Base-by-base conservation (phyloP, 2,329 filamentous ascomycete genomes). In the Colletotrichum sp. region DNA sequence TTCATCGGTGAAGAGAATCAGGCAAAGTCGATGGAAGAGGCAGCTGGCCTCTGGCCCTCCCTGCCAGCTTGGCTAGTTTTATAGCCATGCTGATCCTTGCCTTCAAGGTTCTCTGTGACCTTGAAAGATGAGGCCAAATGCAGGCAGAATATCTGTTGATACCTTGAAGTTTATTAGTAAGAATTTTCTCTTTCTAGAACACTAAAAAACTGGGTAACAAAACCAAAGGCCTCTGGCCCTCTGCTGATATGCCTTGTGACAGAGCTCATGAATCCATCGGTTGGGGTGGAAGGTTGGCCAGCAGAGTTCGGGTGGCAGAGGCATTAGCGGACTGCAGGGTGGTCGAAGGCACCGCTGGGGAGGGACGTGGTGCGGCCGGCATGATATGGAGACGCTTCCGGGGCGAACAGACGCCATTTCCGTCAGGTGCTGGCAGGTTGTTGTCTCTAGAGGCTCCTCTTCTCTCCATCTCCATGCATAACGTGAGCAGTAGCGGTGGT, bases 351-450 rank as follows among this genome's bases (percentile, higher is more conserved):
- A 64, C 16, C 10, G 32, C 21, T 34, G 32, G 62, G 32, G 34
- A 32, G 32, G 34, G 44, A 52, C 44, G 55, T 68, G 52, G 30
- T 63, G 57, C 44, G 69, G 71, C 44, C 65, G 69, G 69, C 69
- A 63, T 68, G 55, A 63, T 55, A 69, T 76, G 36, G 60, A 52
- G 44, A 69, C 74, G 57, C 36, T 64, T 59, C 70, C 59, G 74
- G 70, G 57, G 70, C 32, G 74, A 74, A 39, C 62, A 72, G 63
- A 52, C 72, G 63, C 73, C 73, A 64, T 67, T 63, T 72, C 73
- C 63, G 63, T 75, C 69, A 63, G 32, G 69, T 32, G 13, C 15
- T 68, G 69, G 28, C 55, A 24, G 63, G 69, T 32, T 68, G 32
- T 68, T 76, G 32, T 64, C 44, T 72, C 69, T 68, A n/a, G 69